A percentile compares a stretch with the other conserved stretches of the same genome.
These are phyloP conservation scores for Scutellaria minor DNA, from an alignment of 257 asterid species.

Conservation along the genomic window DNA sequence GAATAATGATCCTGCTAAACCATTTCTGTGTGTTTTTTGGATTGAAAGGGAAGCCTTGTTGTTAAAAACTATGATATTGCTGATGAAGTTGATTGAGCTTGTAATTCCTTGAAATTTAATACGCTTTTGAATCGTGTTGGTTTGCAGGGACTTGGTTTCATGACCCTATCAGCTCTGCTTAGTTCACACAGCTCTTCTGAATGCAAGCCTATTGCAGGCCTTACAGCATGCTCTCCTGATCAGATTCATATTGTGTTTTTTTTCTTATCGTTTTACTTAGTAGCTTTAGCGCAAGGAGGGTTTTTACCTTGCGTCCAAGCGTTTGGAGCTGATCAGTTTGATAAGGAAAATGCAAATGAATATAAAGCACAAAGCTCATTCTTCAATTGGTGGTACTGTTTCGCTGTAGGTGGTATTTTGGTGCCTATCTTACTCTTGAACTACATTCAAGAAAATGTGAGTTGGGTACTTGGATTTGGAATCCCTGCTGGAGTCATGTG, in stretches of 20 bases:
- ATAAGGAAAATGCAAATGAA: constrained; percentile 39
- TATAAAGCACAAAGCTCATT: constrained; percentile 43
- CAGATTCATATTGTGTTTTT: constrained; percentile 33
- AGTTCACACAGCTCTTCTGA: constrained; percentile 24
- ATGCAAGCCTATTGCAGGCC: constrained; percentile 21
- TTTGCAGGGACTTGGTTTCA: constrained; percentile 35
- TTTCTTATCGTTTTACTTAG: constrained; percentile 42
- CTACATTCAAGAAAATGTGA: constrained; percentile 50
- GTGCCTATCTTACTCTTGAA: constrained; percentile 34
- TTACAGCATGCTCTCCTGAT: constrained; percentile 34
- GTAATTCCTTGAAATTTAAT: too few species aligned
- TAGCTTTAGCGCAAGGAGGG: constrained; percentile 53
- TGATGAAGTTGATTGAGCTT: too few species aligned
- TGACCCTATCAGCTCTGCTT: constrained; percentile 41
- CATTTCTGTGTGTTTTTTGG: too few species aligned
- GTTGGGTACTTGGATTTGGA: constrained; percentile 62
- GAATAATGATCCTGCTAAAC: too few species aligned
- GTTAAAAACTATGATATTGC: too few species aligned
- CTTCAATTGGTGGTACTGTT: constrained; percentile 53
- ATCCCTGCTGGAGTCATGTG: constrained; percentile 48
- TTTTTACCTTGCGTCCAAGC: constrained; percentile 50
- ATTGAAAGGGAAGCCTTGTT: too few species aligned
- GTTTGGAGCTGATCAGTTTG: constrained; percentile 58
- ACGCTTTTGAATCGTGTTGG: too few species aligned
- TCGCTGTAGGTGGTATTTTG: constrained; percentile 29